phyloP scores from a whole-genome alignment of 2,329 filamentous ascomycete species.

The Phyllosticta citriasiana region DNA sequence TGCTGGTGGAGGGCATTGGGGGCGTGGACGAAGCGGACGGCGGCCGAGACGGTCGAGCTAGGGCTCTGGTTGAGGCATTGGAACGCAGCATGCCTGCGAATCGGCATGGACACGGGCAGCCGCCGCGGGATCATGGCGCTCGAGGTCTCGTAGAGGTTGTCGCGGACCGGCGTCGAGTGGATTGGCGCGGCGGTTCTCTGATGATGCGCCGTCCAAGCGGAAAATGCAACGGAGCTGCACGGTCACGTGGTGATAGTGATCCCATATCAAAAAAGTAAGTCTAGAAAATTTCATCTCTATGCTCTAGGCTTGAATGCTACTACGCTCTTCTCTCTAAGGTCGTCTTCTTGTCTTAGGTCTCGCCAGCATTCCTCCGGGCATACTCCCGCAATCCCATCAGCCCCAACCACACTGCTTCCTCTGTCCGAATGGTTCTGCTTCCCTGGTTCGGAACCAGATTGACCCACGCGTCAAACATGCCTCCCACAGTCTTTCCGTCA shows the following conservation, averaged over 20 bases:
- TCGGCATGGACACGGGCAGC: not conserved
- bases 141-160: not conserved
- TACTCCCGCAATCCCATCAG: constrained; percentile 52
- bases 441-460: constrained; percentile 73
- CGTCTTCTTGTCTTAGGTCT: not conserved
- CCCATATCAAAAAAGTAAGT: not conserved
- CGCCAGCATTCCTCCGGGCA: constrained; percentile 10
- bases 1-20: not conserved
- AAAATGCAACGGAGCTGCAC: not conserved
- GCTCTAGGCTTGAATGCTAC: not conserved
- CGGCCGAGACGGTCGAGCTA: not conserved
- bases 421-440: constrained; percentile 71
- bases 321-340: not conserved
- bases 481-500: constrained; percentile 51
- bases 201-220: not conserved
- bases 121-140: not conserved
- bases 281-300: not conserved
- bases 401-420: constrained; percentile 73
- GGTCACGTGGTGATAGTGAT: not conserved
- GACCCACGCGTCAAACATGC: constrained; percentile 76
- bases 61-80: not conserved
- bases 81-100: not conserved
- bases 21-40: not conserved
- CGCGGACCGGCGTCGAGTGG: not conserved
- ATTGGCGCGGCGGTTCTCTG: not conserved